Conservation (phyloP, 108 stramenopile genomes). For the Conticribra guillardii region DNA sequence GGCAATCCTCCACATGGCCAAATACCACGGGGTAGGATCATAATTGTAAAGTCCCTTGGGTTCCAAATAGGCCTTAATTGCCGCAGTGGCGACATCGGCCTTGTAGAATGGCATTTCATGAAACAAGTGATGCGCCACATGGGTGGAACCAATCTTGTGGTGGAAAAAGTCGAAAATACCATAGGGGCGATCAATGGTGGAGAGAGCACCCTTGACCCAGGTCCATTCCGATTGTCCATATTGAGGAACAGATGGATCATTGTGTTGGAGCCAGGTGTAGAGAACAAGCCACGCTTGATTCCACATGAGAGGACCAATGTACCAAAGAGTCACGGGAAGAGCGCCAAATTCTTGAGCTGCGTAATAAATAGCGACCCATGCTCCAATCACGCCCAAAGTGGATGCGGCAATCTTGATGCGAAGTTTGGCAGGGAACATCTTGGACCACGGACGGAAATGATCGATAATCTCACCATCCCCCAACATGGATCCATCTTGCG, state of each 20-base stretch:
- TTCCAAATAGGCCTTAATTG: constrained; percentile 85
- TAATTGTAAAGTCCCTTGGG: constrained; percentile 94
- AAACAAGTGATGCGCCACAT: constrained; percentile 98
- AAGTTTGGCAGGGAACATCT: constrained; percentile 89
- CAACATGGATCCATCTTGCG: constrained; percentile 66
- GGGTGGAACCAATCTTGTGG: constrained; percentile 96
- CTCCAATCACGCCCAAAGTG: constrained; percentile 73
- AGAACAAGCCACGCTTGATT: constrained; percentile 97
- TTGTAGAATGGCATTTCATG: constrained; percentile 99
- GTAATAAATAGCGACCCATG: constrained; percentile 46
- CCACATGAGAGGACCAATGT: constrained; percentile 93
- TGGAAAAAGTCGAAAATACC: constrained; percentile 97
- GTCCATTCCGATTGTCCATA: constrained; percentile 96
- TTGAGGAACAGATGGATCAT: constrained; percentile 97
- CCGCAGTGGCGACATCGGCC: constrained; percentile 91
- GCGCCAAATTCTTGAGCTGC: constrained; percentile 65
- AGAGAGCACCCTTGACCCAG: constrained; percentile 96
- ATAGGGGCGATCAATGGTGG: constrained; percentile 97
- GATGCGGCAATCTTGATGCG: constrained; percentile 82
- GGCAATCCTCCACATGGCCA: constrained; percentile 90
- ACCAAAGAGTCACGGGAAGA: constrained; percentile 89
- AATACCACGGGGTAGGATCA: constrained; percentile 87
- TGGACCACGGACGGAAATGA: constrained; percentile 88
- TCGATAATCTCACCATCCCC: constrained; percentile 73
- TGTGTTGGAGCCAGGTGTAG: constrained; percentile 99